A percentile compares a stretch with the other conserved stretches of the same genome.
These are phyloP conservation scores for Pachysandra terminalis DNA, from an alignment of 164 flowering plant genomes.

Conservation along the genomic window DNA sequence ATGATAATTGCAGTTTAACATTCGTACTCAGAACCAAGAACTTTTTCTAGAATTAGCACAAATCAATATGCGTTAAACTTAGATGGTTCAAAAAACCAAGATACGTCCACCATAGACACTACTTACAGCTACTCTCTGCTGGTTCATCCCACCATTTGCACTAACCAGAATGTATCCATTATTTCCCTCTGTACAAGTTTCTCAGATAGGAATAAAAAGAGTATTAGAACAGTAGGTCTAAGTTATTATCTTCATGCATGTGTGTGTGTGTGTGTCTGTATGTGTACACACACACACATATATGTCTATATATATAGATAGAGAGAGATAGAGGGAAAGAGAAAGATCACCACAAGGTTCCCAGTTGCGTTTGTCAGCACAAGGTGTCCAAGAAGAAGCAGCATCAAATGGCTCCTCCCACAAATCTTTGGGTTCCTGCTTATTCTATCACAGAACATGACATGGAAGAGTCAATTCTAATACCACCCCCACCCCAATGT, in stretches of 20 bases:
- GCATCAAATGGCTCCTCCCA: slow-evolving; percentile 76
- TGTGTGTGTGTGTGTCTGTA: no score
- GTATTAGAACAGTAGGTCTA: no score
- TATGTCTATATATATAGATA: background rate
- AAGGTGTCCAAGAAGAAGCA: slow-evolving; percentile 83
- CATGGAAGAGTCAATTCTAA: slow-evolving; percentile 1
- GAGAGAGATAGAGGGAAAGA: slow-evolving; percentile 18
- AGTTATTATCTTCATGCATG: no score
- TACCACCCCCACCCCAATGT: background rate
- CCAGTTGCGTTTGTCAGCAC: slow-evolving; percentile 77
- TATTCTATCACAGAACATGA: slow-evolving; percentile 49
- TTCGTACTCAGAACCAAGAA: background rate
- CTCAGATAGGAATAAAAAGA: slow-evolving; percentile 8
- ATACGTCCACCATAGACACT: background rate
- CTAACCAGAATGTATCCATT: slow-evolving; percentile 92
- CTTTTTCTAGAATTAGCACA: slow-evolving; percentile 1
- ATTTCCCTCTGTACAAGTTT: slow-evolving; percentile 45
- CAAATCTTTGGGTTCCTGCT: slow-evolving; percentile 85
- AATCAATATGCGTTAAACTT: background rate
- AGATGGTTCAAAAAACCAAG: background rate
- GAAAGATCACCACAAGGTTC: slow-evolving; percentile 57
- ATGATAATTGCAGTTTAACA: background rate
- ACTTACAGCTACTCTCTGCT: slow-evolving; percentile 98
- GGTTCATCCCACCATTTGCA: slow-evolving; percentile 99
- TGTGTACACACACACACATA: no score